Evolutionary conservation across 2,329 filamentous ascomycete species (phyloP).

Genomic region (Leptographium wingfieldii): DNA sequence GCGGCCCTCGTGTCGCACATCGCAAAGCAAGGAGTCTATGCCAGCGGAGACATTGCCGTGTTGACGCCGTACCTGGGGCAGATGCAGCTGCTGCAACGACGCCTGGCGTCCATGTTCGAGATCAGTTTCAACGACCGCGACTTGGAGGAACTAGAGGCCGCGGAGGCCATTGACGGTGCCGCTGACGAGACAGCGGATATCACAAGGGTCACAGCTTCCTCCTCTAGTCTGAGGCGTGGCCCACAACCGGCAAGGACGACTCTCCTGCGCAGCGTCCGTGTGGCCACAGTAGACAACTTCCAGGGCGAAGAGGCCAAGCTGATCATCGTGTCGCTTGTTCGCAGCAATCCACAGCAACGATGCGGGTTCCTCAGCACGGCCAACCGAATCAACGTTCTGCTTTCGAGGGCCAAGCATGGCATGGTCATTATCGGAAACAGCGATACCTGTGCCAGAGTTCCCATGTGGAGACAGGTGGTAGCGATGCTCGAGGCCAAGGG

Average conservation of each 20-base stretch:
- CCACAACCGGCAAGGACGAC: conserved; percentile 22
- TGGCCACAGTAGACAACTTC: conserved; percentile 44
- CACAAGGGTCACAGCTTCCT: background rate
- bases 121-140: conserved; percentile 55
- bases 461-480: conserved; percentile 53
- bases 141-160: conserved; percentile 31
- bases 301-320: conserved; percentile 67
- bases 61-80: conserved; percentile 55
- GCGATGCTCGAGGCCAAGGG: conserved; percentile 31
- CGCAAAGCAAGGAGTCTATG: conserved; percentile 50
- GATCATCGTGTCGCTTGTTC: conserved; percentile 56
- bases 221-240: background rate
- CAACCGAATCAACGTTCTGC: conserved; percentile 58
- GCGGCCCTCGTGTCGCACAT: conserved; percentile 51
- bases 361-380: conserved; percentile 54
- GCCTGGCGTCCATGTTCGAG: conserved; percentile 25
- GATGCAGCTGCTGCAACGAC: conserved; percentile 33
- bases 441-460: conserved; percentile 39
- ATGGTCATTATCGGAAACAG: conserved; percentile 61
- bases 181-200: conserved; percentile 22
- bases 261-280: conserved; percentile 18
- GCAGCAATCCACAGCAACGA: conserved; percentile 47
- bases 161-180: conserved; percentile 16
- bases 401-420: conserved; percentile 54
- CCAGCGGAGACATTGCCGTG: conserved; percentile 50